A percentile compares a stretch with the other conserved stretches of the same genome.
Evolutionary conservation across 139 green algal genomes (phyloP).

Genomic region (Chlorella sp.): DNA sequence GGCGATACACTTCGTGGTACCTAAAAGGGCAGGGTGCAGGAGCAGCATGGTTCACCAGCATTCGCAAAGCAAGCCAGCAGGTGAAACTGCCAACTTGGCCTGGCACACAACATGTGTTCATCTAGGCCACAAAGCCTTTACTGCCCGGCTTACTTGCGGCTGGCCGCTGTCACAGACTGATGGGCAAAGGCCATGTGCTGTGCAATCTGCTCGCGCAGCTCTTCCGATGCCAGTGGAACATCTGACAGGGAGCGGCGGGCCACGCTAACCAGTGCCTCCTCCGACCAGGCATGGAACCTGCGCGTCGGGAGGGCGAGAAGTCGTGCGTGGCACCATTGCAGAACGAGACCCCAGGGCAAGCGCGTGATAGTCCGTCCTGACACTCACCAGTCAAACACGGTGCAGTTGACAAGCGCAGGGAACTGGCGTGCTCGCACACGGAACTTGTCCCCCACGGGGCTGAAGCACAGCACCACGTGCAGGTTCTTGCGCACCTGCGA

Average conservation of each 20-base stretch:
- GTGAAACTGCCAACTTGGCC: background rate
- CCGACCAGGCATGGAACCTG: constrained; percentile 86
- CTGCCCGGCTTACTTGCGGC: constrained; percentile 24
- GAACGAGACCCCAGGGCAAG: no score
- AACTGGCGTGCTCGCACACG: constrained; percentile 86
- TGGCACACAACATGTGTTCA: background rate
- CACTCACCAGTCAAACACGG: constrained; percentile 68
- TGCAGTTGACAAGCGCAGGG: constrained; percentile 88
- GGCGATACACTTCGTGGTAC: constrained; percentile 66
- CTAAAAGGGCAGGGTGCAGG: background rate
- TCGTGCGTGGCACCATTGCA: no score
- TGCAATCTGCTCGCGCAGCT: constrained; percentile 75
- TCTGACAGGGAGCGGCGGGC: constrained; percentile 81
- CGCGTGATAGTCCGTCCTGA: background rate
- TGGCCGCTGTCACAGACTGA: constrained; percentile 62
- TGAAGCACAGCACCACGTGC: constrained; percentile 93
- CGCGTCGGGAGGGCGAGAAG: background rate
- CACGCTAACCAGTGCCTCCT: constrained; percentile 85
- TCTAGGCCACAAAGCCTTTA: no score
- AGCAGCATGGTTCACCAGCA: background rate
- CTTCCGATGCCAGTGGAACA: constrained; percentile 69
- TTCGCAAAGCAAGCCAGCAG: background rate
- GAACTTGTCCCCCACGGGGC: constrained; percentile 91
- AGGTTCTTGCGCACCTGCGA: constrained; percentile 77
- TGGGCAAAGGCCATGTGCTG: constrained; percentile 92